phyloP scores from a whole-genome alignment of 2,329 filamentous ascomycete species.

The Fusarium sp. region DNA sequence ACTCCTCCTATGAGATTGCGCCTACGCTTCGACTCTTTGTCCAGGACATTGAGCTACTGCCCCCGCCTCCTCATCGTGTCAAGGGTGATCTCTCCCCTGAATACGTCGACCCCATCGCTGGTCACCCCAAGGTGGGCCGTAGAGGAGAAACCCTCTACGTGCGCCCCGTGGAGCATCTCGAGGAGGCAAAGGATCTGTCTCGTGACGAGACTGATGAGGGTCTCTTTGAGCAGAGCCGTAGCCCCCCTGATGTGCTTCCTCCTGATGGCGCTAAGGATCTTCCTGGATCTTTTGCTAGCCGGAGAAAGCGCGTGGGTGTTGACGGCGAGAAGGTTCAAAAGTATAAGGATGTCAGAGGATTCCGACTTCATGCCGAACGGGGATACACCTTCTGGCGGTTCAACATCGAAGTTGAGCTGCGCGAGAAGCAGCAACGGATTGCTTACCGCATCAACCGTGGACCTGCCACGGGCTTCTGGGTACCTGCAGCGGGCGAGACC shows the following conservation, averaged over 20 bases:
- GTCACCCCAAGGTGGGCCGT: conserved; percentile 85
- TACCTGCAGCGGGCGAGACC: conserved; percentile 82
- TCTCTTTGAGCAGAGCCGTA: conserved; percentile 78
- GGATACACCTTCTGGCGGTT: conserved; percentile 98
- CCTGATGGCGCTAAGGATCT: conserved; percentile 59
- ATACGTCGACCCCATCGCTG: conserved; percentile 90
- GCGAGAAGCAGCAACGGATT: conserved; percentile 81
- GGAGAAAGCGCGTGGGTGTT: conserved; percentile 62
- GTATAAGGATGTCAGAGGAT: conserved; percentile 85
- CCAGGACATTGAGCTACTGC: conserved; percentile 85
- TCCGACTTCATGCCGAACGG: conserved; percentile 84
- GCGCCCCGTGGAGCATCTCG: conserved; percentile 86
- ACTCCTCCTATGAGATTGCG: conserved; percentile 83
- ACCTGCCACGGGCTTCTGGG: conserved; percentile 92
- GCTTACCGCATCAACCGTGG: conserved; percentile 96
- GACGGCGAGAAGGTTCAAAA: conserved; percentile 87
- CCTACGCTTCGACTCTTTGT: conserved; percentile 87
- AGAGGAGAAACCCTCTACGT: conserved; percentile 90
- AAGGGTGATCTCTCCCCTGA: conserved; percentile 77
- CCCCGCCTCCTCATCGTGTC: conserved; percentile 79
- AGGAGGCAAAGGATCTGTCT: conserved; percentile 83
- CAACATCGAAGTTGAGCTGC: conserved; percentile 91
- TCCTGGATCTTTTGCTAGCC: conserved; percentile 65
- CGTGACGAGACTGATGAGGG: conserved; percentile 83
- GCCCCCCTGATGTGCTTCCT: conserved; percentile 59